A percentile compares a stretch with the other conserved stretches of the same genome.
These are phyloP conservation scores for Saccharomycopsis crataegensis DNA, from an alignment of 1,139 yeast species.

Conservation along the genomic window DNA sequence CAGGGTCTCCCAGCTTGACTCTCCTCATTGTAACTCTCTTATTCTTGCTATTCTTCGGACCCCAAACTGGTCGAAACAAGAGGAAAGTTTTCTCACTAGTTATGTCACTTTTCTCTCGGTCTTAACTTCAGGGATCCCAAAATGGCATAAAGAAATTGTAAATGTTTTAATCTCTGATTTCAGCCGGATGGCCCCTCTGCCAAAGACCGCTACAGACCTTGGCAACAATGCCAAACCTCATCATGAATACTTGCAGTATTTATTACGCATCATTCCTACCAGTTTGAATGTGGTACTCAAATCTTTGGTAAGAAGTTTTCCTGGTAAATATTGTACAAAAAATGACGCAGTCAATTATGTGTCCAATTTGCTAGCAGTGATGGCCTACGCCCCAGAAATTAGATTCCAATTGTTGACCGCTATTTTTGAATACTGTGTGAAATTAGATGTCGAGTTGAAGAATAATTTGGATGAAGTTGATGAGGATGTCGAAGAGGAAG, in stretches of 20 bases:
- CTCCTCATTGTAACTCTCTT: slow-evolving; percentile 35
- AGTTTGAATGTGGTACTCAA: slow-evolving; percentile 59
- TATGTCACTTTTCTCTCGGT: slow-evolving; percentile 69
- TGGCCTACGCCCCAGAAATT: slow-evolving; percentile 68
- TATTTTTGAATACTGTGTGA: slow-evolving; percentile 70
- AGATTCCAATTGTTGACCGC: slow-evolving; percentile 72
- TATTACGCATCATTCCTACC: slow-evolving; percentile 73
- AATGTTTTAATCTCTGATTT: slow-evolving; percentile 58
- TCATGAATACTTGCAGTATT: slow-evolving; percentile 58
- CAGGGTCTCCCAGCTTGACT: slow-evolving; percentile 46
- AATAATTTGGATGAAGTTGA: slow-evolving; percentile 81
- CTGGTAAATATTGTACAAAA: slow-evolving; percentile 67
- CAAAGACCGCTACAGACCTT: neutral
- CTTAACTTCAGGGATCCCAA: slow-evolving; percentile 78
- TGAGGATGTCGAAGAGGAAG: slow-evolving; percentile 62
- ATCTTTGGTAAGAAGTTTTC: slow-evolving; percentile 55
- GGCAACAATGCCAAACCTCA: slow-evolving; percentile 37
- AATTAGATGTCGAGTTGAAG: slow-evolving; percentile 89
- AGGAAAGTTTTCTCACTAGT: slow-evolving; percentile 35
- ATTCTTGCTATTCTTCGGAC: slow-evolving; percentile 45
- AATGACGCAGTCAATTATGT: slow-evolving; percentile 55
- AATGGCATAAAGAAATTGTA: slow-evolving; percentile 83
- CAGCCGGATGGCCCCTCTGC: slow-evolving; percentile 24
- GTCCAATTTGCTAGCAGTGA: slow-evolving; percentile 49
- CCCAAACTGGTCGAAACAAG: slow-evolving; percentile 48